These are phyloP conservation scores for Populus tremula DNA, from an alignment of 345 rosid genomes.

Conservation along the genomic window DNA sequence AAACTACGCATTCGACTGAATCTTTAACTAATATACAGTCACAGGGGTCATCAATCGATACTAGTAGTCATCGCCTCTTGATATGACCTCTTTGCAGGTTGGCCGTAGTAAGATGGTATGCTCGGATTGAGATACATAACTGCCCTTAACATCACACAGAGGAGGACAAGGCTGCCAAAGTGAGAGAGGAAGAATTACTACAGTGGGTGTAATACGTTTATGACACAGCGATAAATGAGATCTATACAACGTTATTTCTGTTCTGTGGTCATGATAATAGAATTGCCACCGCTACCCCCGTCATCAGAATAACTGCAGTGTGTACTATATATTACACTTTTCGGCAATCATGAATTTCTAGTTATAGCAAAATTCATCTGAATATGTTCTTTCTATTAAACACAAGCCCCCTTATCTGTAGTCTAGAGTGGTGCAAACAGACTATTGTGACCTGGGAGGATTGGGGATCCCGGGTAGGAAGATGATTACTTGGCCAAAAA, in stretches of 20 bases:
- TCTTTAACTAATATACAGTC: background rate
- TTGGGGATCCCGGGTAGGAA: background rate
- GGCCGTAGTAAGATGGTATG: constrained; percentile 92
- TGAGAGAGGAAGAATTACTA: background rate
- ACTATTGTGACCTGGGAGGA: background rate
- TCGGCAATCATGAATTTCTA: background rate
- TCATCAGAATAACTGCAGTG: background rate
- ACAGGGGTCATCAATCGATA: background rate
- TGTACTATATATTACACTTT: background rate
- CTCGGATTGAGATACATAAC: constrained; percentile 89
- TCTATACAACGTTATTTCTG: background rate
- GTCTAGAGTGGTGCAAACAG: background rate
- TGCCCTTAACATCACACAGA: constrained; percentile 79
- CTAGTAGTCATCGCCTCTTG: constrained; percentile 82
- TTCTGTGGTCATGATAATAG: background rate
- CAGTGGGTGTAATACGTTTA: background rate
- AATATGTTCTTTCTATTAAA: background rate
- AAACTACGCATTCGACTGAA: background rate
- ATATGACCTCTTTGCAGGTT: constrained; percentile 91
- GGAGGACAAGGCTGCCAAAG: constrained; percentile 80
- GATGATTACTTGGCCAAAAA: background rate
- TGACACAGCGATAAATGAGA: background rate
- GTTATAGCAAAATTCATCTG: background rate
- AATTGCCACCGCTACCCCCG: background rate
- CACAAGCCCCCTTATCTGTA: background rate